Evolutionary conservation across 306 rosid genomes (phyloP).

Genomic region (Cucumis melo): DNA sequence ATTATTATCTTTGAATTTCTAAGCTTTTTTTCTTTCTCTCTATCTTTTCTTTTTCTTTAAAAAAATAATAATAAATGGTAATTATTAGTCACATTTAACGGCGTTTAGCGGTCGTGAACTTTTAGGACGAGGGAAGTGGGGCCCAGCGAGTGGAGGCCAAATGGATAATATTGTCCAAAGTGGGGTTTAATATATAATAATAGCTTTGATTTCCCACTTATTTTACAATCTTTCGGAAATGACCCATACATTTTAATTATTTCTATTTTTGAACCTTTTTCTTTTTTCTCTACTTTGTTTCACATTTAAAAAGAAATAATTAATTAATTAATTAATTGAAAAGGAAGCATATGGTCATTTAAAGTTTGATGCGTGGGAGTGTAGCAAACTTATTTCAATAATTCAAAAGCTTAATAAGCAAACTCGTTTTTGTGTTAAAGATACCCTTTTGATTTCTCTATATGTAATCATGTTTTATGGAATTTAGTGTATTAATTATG

Average conservation of each 20-base stretch:
- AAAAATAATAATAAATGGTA: neutral
- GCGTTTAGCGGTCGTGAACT: neutral
- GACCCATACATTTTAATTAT: neutral
- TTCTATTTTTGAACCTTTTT: neutral
- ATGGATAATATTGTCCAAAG: constrained; percentile 2
- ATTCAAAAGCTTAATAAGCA: neutral
- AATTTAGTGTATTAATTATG: neutral
- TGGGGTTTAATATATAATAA: constrained; percentile 2
- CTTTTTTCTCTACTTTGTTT: neutral
- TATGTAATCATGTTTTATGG: neutral
- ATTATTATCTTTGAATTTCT: constrained; percentile 4
- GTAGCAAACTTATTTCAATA: constrained; percentile 2
- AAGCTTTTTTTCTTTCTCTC: neutral
- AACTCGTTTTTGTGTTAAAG: neutral
- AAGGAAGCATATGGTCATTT: neutral
- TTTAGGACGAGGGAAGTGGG: neutral
- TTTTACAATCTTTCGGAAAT: constrained; percentile 1
- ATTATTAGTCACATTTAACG: neutral
- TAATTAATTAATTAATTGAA: neutral
- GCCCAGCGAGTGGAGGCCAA: neutral
- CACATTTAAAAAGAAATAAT: neutral
- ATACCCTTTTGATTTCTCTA: neutral
- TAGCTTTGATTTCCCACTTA: constrained; percentile 2
- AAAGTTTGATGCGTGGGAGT: constrained; percentile 3
- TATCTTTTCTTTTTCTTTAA: no score